Evolutionary conservation across 768 basidiomycete genomes (phyloP).

Genomic region (Paxillus rubicundulus): DNA sequence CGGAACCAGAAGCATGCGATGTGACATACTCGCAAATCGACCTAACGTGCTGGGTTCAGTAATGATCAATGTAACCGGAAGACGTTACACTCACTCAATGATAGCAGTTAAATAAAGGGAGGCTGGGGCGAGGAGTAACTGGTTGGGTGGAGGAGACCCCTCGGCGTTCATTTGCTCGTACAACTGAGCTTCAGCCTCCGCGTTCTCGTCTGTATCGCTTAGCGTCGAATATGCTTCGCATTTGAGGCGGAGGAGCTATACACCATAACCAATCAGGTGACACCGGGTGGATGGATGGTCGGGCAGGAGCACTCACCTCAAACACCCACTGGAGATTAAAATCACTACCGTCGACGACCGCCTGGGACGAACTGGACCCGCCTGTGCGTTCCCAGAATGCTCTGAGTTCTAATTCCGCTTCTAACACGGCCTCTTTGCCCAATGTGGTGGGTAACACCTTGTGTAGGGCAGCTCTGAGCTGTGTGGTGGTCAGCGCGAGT

Average conservation of each 20-base stretch:
- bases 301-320: slow-evolving; percentile 48
- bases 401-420: slow-evolving; percentile 89
- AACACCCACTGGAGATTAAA: slow-evolving; percentile 75
- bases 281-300: background rate
- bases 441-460: slow-evolving; percentile 74
- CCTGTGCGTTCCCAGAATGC: slow-evolving; percentile 82
- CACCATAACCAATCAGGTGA: slow-evolving; percentile 2
- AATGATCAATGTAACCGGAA: slow-evolving; percentile 14
- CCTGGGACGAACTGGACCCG: slow-evolving; percentile 29
- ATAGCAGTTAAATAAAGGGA: slow-evolving; percentile 90
- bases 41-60: slow-evolving; percentile 42
- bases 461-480: slow-evolving; percentile 68
- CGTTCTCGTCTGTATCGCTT: slow-evolving; percentile 77
- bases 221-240: slow-evolving; percentile 87
- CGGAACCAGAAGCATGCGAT: background rate
- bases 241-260: slow-evolving; percentile 74
- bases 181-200: slow-evolving; percentile 57
- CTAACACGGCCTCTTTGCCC: slow-evolving; percentile 88
- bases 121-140: slow-evolving; percentile 70
- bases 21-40: slow-evolving; percentile 81
- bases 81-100: slow-evolving; percentile 68
- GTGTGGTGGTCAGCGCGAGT: slow-evolving; percentile 69
- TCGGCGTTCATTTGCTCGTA: slow-evolving; percentile 57
- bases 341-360: slow-evolving; percentile 47
- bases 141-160: slow-evolving; percentile 50